A percentile compares a stretch with the other conserved stretches of the same genome.
Evolutionary conservation across 768 basidiomycete genomes (phyloP).

Genomic region (Russula abietina): DNA sequence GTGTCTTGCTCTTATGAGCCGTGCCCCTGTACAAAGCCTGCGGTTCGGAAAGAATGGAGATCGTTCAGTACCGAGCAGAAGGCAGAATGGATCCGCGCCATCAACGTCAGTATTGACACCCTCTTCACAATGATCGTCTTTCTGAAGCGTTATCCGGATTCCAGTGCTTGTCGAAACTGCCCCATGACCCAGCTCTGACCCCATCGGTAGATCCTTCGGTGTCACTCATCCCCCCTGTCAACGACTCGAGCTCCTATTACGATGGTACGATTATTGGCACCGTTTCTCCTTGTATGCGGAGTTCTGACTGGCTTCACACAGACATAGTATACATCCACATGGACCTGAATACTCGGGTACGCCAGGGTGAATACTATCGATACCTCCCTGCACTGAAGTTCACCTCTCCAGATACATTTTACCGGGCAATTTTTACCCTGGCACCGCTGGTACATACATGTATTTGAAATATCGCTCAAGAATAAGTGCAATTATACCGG

Average conservation of each 20-base stretch:
- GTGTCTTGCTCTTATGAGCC: background rate
- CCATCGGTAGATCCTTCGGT: slow-evolving; percentile 12
- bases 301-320: background rate
- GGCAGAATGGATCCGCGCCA: slow-evolving; percentile 27
- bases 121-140: background rate
- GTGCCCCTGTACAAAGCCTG: slow-evolving; percentile 19
- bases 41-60: slow-evolving; percentile 28
- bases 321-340: slow-evolving; percentile 29
- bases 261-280: slow-evolving; percentile 11
- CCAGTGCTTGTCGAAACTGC: slow-evolving; percentile 22
- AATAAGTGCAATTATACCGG: slow-evolving; percentile 27
- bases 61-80: slow-evolving; percentile 19
- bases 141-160: background rate
- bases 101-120: slow-evolving; percentile 23
- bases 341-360: slow-evolving; percentile 27
- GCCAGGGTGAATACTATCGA: background rate
- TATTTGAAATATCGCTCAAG: slow-evolving; percentile 25
- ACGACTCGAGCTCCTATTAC: slow-evolving; percentile 22
- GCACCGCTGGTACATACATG: slow-evolving; percentile 28
- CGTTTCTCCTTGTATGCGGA: background rate
- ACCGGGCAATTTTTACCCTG: slow-evolving; percentile 30
- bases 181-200: slow-evolving; percentile 19
- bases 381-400: background rate
- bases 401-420: slow-evolving; percentile 24
- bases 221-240: slow-evolving; percentile 21